A percentile compares a stretch with the other conserved stretches of the same genome.
Conservation (phyloP, 2,329 filamentous ascomycete genomes). For the Teratosphaeria pseudoeucalypti region DNA sequence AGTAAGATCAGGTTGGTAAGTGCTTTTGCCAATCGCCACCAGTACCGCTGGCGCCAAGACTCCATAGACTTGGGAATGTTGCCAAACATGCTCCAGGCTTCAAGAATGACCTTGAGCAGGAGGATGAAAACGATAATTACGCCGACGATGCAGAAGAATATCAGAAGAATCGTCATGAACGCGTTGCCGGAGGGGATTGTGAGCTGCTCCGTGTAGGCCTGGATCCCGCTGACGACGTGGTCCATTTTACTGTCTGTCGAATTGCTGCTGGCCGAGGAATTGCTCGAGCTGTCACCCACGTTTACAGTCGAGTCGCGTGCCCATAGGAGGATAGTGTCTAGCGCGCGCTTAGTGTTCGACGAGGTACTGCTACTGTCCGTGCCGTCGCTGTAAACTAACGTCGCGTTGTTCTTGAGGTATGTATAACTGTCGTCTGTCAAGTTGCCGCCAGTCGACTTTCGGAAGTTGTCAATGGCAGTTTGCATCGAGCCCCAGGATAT, state of each 20-base stretch:
- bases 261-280: slow-evolving; percentile 6
- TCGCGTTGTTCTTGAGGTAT: slow-evolving; percentile 67
- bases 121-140: slow-evolving; percentile 77
- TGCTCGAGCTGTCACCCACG: slow-evolving; percentile 13
- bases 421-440: slow-evolving; percentile 68
- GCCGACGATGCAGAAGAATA: slow-evolving; percentile 79
- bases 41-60: slow-evolving; percentile 91
- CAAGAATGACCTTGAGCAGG: slow-evolving; percentile 81
- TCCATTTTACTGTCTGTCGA: slow-evolving; percentile 34
- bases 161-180: slow-evolving; percentile 87
- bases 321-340: slow-evolving; percentile 15
- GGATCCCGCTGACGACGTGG: slow-evolving; percentile 60
- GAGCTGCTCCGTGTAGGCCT: slow-evolving; percentile 73
- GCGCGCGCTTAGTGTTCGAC: slow-evolving; percentile 13
- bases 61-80: slow-evolving; percentile 69
- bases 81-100: slow-evolving; percentile 82
- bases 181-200: slow-evolving; percentile 80
- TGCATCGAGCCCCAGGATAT: slow-evolving; percentile 77
- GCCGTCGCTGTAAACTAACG: slow-evolving; percentile 58
- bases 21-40: slow-evolving; percentile 79
- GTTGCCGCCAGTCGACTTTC: slow-evolving; percentile 72
- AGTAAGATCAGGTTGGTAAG: slow-evolving; percentile 84
- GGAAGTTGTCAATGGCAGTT: slow-evolving; percentile 72
- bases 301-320: slow-evolving; percentile 25
- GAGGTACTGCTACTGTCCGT: slow-evolving; percentile 21